Evolutionary conservation across 805 yeast species (phyloP), one percentile per base, ranked within the genome.

Genomic region (Candida railenensis): DNA sequence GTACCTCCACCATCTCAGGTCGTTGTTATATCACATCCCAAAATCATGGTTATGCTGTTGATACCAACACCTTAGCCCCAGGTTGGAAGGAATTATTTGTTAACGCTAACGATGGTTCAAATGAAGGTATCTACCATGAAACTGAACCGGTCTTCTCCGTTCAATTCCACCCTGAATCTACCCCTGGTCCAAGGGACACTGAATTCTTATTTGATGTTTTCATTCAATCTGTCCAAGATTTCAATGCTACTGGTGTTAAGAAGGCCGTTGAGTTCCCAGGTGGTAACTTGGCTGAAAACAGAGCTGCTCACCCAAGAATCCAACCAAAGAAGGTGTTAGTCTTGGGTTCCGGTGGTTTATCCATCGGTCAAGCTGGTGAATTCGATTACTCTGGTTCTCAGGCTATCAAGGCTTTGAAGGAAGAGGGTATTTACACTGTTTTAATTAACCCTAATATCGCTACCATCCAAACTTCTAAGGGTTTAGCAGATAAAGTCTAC

Each of bases 311-410:
- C 59, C 97, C 97, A 59, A 81, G 81, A 59, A 87, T 83, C 36
- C 76, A 85, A 48, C 96, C 85, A 58, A 89, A 90, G 79, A 94
- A 94, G 73, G 96, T 89, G 43, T 80, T 90, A 55, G 92, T 90
- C 48, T 80, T 94, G 61, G 99, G 99, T 61, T 91, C 97, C 44
- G 99, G 99, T 76, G 99, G 99, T 66, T 78, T 94, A 60, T 88
- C 96, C 47, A 94, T 94, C 65, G 99, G 99, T 55, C 99, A 94
- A 76, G 99, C 99, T 53, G 99, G 99, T 71, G 99, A 94, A 73
- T 94, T 94, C 63, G 99, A 94, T 69, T 94, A 94, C 74, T 90
- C 97, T 40, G 99, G 99, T 62, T 89, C 97, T 46, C 99, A 94
- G 74, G 99, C 99, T 49, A 94, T 94, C 72, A 94, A 94, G 73